phyloP scores from a whole-genome alignment of 192 early-diverging fungal species.

The Gonapodya prolifera region DNA sequence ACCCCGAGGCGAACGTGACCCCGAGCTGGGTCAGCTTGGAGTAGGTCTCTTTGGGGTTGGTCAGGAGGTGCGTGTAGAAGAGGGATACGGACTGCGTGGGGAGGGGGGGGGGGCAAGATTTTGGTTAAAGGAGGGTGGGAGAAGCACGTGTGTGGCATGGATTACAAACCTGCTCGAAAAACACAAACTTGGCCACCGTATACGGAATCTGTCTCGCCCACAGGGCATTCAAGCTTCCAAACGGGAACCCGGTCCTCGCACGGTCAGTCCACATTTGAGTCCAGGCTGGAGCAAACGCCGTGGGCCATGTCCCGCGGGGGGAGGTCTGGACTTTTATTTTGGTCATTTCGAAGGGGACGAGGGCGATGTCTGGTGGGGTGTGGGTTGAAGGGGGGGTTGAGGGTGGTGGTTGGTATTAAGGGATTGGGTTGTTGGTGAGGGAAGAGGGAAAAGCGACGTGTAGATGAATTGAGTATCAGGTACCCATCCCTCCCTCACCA shows the following conservation, averaged over 20 bases:
- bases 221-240: slow-evolving; percentile 44
- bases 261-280: slow-evolving; percentile 40
- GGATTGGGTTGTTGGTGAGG: too few species aligned
- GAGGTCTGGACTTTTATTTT: slow-evolving; percentile 80
- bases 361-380: slow-evolving; percentile 41
- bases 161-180: slow-evolving; percentile 57
- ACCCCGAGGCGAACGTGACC: slow-evolving; percentile 71
- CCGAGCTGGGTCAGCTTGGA: slow-evolving; percentile 58
- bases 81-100: slow-evolving; percentile 35
- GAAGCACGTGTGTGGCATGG: too few species aligned
- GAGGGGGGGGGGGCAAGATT: neutral
- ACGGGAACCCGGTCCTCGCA: slow-evolving; percentile 44
- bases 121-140: neutral
- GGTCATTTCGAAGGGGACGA: slow-evolving; percentile 75
- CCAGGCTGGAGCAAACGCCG: slow-evolving; percentile 47
- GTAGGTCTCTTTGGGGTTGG: slow-evolving; percentile 57
- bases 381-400: too few species aligned
- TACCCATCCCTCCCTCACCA: too few species aligned
- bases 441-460: too few species aligned
- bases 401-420: too few species aligned
- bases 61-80: slow-evolving; percentile 44
- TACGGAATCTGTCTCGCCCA: slow-evolving; percentile 76
- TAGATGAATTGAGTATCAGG: too few species aligned
- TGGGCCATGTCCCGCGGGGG: slow-evolving; percentile 54
- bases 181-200: slow-evolving; percentile 77